Percentiles rank a stretch among this genome's conserved stretches.
Conservation (phyloP, 2,329 filamentous ascomycete species). For the Penicillium sp. region DNA sequence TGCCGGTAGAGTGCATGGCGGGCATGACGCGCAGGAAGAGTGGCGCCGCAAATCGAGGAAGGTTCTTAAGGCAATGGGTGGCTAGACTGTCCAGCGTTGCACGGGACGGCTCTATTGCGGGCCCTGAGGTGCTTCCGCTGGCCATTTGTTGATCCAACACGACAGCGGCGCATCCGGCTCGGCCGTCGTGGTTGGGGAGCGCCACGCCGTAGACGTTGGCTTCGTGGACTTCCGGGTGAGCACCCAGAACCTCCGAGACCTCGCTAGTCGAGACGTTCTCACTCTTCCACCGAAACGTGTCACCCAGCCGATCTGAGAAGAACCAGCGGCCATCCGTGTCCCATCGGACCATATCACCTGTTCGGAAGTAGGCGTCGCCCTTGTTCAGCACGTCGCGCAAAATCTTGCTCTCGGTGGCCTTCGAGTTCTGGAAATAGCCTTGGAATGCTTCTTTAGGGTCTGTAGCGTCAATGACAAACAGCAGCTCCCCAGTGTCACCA, state of each 20-base stretch:
- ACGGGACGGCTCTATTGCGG: constrained; percentile 32
- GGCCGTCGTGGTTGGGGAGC: constrained; percentile 65
- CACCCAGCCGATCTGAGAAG: constrained; percentile 67
- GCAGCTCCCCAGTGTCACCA: constrained; percentile 70
- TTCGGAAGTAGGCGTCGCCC: constrained; percentile 79
- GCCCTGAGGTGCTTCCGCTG: constrained; percentile 17
- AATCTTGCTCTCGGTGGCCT: constrained; percentile 70
- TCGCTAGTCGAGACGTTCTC: constrained; percentile 82
- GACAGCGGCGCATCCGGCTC: constrained; percentile 73
- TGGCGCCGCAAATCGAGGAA: constrained; percentile 74
- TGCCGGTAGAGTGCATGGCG: constrained; percentile 69
- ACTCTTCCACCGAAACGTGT: constrained; percentile 61
- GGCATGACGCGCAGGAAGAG: constrained; percentile 69
- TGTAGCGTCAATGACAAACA: constrained; percentile 65
- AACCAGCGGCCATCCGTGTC: constrained; percentile 68
- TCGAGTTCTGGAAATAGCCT: constrained; percentile 74
- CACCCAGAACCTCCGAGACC: constrained; percentile 70
- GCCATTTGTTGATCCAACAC: constrained; percentile 51
- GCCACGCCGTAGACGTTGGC: constrained; percentile 83
- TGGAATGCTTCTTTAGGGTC: constrained; percentile 67
- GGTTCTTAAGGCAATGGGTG: constrained; percentile 52
- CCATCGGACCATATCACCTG: constrained; percentile 75
- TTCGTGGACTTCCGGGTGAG: constrained; percentile 65
- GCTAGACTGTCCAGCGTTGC: constrained; percentile 60
- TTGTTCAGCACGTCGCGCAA: constrained; percentile 68